A percentile compares a stretch with the other conserved stretches of the same genome.
phyloP scores from a whole-genome alignment of 495 filamentous ascomycete genomes.

The Trichoderma reesei region DNA sequence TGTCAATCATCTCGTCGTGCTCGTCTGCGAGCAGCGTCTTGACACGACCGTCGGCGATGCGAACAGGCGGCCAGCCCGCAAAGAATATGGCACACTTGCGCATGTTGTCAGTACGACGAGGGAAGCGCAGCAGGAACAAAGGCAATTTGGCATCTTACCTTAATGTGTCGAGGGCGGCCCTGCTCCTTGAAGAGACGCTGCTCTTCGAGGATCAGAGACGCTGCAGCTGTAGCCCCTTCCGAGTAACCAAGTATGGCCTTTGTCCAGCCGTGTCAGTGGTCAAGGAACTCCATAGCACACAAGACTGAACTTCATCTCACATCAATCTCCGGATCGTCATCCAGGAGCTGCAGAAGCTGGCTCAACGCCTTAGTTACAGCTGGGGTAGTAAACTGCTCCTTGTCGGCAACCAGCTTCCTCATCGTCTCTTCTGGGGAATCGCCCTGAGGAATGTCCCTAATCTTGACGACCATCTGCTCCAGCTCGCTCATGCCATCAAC shows the following conservation, averaged over 20 bases:
- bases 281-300: slow-evolving; percentile 1
- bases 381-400: slow-evolving; percentile 33
- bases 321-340: slow-evolving; percentile 29
- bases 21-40: slow-evolving; percentile 42
- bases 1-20: slow-evolving; percentile 37
- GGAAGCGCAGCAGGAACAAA: not conserved
- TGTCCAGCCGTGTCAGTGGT: not conserved
- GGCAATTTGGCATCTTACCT: slow-evolving; percentile 26
- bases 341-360: slow-evolving; percentile 36
- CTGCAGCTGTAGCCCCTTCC: slow-evolving; percentile 50
- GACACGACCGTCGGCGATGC: slow-evolving; percentile 31
- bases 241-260: slow-evolving; percentile 50
- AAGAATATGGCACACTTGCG: slow-evolving; percentile 44
- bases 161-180: slow-evolving; percentile 12
- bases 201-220: slow-evolving; percentile 45
- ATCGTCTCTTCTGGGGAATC: slow-evolving; percentile 39
- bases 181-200: slow-evolving; percentile 33
- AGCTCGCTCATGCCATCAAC: slow-evolving; percentile 31
- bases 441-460: slow-evolving; percentile 40
- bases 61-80: slow-evolving; percentile 45
- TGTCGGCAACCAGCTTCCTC: slow-evolving; percentile 35
- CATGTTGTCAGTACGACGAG: not conserved
- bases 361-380: slow-evolving; percentile 32
- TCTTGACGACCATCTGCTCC: slow-evolving; percentile 38
- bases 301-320: slow-evolving; percentile 19